Evolutionary conservation across 352 stramenopile genomes (phyloP), one percentile per base, ranked within the genome.

Genomic region (Pythium rishiriense): DNA sequence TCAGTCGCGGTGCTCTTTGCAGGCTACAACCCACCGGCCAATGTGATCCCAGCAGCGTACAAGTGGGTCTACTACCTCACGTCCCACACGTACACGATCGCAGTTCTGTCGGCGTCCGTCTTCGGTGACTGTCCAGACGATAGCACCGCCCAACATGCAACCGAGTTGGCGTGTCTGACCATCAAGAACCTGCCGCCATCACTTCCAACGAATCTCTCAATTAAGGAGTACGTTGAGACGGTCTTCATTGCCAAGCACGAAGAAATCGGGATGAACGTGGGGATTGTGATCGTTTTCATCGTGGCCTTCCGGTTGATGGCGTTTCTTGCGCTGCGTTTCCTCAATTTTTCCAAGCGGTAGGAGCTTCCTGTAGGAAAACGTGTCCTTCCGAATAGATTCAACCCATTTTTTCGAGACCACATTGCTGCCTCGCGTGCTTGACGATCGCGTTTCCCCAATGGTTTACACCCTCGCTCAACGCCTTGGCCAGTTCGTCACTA

Each of bases 211-310:
- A 60, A 79, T 47, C 72, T 66, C 26, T 88, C 69, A 4, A 73
- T 90, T 51, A 85, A 87, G 65, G 63, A 83, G 57, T 90, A 78
- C 47, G 48, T 81, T 8, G 78, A 87, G 35, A 59, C 42, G 11
- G 64, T 65, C 4, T 90, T 87, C 48, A 54, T 75, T 22, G 84
- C 87, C 62, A 77, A 85, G 58, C 69, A 84, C 68, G 73, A 87
- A 52, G 71, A 90, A 31, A 75, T 85, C 22, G 75, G 71, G 67
- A 56, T 50, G 22, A 81, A 86, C 64, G 77, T 81, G 17, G 69
- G 54, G 25, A 64, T 80, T 33, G 57, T 82, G 11, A 52, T 87
- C 58, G 74, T 57, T 6, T 85, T 78, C 52, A 88, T 83, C 28
- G 63, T 79, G 28, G 33, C 73, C 12, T 79, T 85, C 63, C 81